Evolutionary conservation across 306 rosid genomes (phyloP).

Genomic region (Fagus crenata): DNA sequence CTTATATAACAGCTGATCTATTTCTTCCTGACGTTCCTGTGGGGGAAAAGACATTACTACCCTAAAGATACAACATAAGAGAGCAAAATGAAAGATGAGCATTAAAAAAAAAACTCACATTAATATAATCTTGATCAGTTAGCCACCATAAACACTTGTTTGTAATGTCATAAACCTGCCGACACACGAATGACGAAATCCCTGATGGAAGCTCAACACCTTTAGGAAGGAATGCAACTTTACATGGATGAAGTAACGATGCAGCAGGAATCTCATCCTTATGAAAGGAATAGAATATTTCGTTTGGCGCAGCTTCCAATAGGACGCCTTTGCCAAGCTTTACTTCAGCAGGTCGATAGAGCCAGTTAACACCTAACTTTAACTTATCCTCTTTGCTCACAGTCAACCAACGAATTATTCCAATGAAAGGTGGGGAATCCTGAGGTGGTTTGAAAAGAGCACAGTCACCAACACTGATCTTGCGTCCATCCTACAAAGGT

Average conservation of each 20-base stretch:
- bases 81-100: background rate
- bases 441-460: constrained; percentile 92
- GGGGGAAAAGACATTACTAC: background rate
- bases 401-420: constrained; percentile 73
- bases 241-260: constrained; percentile 93
- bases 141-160: constrained; percentile 91
- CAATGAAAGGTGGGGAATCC: constrained; percentile 89
- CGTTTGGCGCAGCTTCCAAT: constrained; percentile 90
- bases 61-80: background rate
- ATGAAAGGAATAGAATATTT: constrained; percentile 87
- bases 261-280: constrained; percentile 97
- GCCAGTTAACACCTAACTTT: constrained; percentile 78
- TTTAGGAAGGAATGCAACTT: constrained; percentile 89
- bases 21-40: constrained; percentile 91
- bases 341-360: constrained; percentile 83
- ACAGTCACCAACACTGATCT: constrained; percentile 86
- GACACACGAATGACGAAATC: constrained; percentile 89
- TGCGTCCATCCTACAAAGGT: constrained; percentile 80
- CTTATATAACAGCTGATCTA: constrained; percentile 70
- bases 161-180: constrained; percentile 75
- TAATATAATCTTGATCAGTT: constrained; percentile 74
- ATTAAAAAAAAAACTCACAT: constrained; percentile 55
- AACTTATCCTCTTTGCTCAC: constrained; percentile 49
- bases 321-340: constrained; percentile 66
- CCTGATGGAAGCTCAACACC: constrained; percentile 91